These are phyloP conservation scores for Pyronema omphalodes DNA, from an alignment of 495 filamentous ascomycete genomes.

Conservation along the genomic window DNA sequence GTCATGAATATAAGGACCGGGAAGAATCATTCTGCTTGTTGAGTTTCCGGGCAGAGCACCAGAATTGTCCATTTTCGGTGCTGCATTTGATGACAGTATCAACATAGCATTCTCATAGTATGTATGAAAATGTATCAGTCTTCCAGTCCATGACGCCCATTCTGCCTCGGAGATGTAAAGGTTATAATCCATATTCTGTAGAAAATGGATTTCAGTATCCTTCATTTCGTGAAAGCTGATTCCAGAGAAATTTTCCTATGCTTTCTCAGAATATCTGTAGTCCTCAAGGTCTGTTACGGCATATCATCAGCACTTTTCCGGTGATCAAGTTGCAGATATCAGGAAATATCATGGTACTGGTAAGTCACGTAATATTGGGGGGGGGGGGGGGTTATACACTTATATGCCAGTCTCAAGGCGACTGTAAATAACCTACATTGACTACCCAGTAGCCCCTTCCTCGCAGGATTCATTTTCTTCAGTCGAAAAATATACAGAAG, in stretches of 20 bases:
- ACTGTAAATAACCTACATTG: slow-evolving; percentile 92
- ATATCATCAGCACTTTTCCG: too few relatives aligned
- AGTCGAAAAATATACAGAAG: slow-evolving; percentile 90
- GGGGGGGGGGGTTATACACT: slow-evolving; percentile 57
- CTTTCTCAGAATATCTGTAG: slow-evolving; percentile 99
- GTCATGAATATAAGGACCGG: too few relatives aligned
- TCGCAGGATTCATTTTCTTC: slow-evolving; percentile 70
- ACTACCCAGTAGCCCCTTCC: slow-evolving; percentile 80
- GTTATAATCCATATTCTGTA: slow-evolving; percentile 95
- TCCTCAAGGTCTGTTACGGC: slow-evolving; percentile 87
- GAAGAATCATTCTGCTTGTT: too few relatives aligned
- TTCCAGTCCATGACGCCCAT: slow-evolving; percentile 74
- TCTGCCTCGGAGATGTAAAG: slow-evolving; percentile 63
- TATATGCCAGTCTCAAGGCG: slow-evolving; percentile 94
- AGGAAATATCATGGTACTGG: too few relatives aligned
- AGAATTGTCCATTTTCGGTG: not conserved
- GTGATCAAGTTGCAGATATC: too few relatives aligned
- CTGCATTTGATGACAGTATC: slow-evolving; percentile 5
- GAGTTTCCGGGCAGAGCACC: not conserved
- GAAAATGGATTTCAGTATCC: slow-evolving; percentile 97
- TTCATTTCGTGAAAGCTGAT: slow-evolving; percentile 93
- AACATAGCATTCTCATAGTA: slow-evolving; percentile 43
- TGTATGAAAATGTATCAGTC: slow-evolving; percentile 55
- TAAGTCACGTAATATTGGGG: too few relatives aligned
- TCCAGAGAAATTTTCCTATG: slow-evolving; percentile 94